Conservation (phyloP, 2,329 filamentous ascomycete genomes). For the Stylonectria norvegica region DNA sequence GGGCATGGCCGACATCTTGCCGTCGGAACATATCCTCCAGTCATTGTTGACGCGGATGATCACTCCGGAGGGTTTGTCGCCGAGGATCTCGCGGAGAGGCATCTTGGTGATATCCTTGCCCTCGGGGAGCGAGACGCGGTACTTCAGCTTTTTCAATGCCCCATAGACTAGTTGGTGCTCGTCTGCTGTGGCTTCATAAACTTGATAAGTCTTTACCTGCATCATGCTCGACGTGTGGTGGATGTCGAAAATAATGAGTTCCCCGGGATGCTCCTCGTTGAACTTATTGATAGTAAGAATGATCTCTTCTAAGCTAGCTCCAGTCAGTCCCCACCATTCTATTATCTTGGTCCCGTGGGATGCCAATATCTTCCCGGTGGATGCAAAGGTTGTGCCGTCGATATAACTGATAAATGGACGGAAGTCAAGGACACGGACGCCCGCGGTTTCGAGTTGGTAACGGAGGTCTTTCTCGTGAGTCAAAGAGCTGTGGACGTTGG, state of each 20-base stretch:
- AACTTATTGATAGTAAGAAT: conserved; percentile 29
- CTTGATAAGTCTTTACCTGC: too few relatives aligned
- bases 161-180: conserved; percentile 17
- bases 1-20: conserved; percentile 17
- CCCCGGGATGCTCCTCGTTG: conserved; percentile 27
- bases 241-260: conserved; percentile 34
- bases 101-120: conserved; percentile 23
- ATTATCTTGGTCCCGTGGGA: conserved; percentile 17
- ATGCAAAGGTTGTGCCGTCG: too few relatives aligned
- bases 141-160: conserved; percentile 19
- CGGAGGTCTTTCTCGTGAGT: conserved; percentile 20
- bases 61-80: conserved; percentile 21
- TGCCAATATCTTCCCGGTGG: conserved; percentile 11
- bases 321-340: conserved; percentile 24
- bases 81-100: conserved; percentile 27
- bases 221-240: conserved; percentile 10
- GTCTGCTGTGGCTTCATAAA: too few relatives aligned
- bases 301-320: conserved; percentile 27
- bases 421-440: conserved; percentile 31
- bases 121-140: conserved; percentile 19
- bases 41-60: conserved; percentile 26
- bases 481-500: conserved; percentile 17
- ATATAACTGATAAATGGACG: conserved; percentile 21
- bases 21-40: too few relatives aligned
- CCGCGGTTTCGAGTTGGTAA: conserved; percentile 27